Evolutionary conservation across 2,329 filamentous ascomycete genomes (phyloP).

Genomic region (Aspergillus persii): DNA sequence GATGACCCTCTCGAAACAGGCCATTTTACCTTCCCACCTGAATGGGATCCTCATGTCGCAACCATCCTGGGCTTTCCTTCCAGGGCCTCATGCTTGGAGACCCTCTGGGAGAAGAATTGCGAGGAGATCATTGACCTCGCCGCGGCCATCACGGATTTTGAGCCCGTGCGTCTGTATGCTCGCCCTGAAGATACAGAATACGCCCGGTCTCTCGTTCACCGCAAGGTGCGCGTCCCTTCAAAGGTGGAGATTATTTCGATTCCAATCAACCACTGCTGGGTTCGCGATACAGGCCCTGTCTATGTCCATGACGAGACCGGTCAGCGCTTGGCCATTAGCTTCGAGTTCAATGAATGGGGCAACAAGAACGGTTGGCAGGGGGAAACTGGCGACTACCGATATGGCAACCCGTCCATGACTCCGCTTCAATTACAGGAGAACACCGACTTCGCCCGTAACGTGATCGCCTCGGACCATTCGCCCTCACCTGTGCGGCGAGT

Average conservation of each 20-base stretch:
- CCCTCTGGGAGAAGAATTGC: constrained; percentile 6
- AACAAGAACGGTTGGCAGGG: constrained; percentile 10
- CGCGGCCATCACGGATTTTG: constrained; percentile 19
- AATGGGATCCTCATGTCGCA: constrained; percentile 10
- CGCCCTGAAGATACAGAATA: constrained; percentile 17
- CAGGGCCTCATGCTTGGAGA: constrained; percentile 9
- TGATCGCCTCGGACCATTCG: constrained; percentile 13
- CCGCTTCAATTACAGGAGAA: constrained; percentile 12
- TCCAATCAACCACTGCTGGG: constrained; percentile 22
- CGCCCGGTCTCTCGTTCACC: constrained; percentile 11
- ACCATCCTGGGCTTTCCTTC: constrained; percentile 11
- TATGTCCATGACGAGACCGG: constrained; percentile 19
- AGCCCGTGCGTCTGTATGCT: constrained; percentile 22
- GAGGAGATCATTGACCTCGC: constrained; percentile 17
- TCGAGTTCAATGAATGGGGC: constrained; percentile 25
- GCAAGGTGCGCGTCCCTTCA: constrained; percentile 3
- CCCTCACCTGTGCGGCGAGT: constrained; percentile 14
- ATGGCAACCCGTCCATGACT: constrained; percentile 14
- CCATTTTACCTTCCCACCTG: constrained; percentile 9
- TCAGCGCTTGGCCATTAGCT: constrained; percentile 17
- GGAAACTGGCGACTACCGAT: constrained; percentile 15
- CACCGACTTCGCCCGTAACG: constrained; percentile 15
- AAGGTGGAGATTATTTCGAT: constrained; percentile 15
- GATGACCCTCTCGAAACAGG: background rate
- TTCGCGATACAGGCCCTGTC: constrained; percentile 22